Base-by-base conservation (phyloP, 345 rosid genomes). In the Eucalyptus pauciflora region DNA sequence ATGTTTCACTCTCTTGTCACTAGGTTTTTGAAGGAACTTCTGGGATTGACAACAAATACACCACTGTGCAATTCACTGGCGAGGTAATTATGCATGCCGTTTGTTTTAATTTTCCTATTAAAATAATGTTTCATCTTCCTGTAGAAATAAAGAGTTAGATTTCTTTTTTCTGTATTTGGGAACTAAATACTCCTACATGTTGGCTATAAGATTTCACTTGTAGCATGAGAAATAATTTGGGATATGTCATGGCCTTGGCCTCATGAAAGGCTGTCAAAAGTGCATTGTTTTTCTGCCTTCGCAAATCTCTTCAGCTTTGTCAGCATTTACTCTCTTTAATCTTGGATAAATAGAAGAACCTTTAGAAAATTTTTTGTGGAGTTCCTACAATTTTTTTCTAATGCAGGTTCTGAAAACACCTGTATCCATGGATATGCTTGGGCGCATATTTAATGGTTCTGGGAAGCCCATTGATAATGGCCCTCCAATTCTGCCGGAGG, bases 391-490 rank as follows among this genome's bases (percentile, higher is more conserved):
- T 45, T 67, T 58, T 9, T 13, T 20, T 86, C 43, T 91, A 91
- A 87, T 90, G 89, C 88, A 96, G 99, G 99, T 97, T 87, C 89
- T 97, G 92, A 95, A 96, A 91, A 96, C 99, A 22, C 99, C 98
- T 12, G 98, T 97, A 79, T 96, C 99, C 83, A 85, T 94, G 95
- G 99, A 97, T 94, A 97, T 97, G 99, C 97, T 97, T 90, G 99
- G 99, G 43, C 97, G 98, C 90, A 96, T 97, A 87, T 97, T 97
- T 92, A 97, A 97, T 91, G 99, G 99, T 91, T 97, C 99, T 90
- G 99, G 99, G 88, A 97, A 96, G 90, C 98, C 99, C 89, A 97
- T 97, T 90, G 99, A 97, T 91, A 97, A 97, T 86, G 99, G 99
- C 87, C 99, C 99, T 88, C 96, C 98, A 46, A 97, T 97, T 89